phyloP scores from a whole-genome alignment of 2,329 filamentous ascomycete genomes.

The Fusarium sp. region DNA sequence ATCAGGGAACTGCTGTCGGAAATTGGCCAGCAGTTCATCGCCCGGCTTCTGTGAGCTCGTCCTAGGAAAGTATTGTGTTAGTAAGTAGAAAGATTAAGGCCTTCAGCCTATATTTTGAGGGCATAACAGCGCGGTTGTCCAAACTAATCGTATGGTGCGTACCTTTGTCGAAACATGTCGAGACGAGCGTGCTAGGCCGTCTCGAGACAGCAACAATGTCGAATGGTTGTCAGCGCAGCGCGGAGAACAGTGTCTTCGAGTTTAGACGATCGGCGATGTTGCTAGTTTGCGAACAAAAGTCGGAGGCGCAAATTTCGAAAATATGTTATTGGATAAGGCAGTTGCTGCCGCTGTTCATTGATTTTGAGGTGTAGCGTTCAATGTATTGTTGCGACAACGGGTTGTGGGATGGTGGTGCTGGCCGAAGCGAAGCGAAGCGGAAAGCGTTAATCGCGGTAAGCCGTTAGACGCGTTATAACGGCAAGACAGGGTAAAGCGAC shows the following conservation, averaged over 20 bases:
- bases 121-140: not conserved
- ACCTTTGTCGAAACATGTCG: conserved; percentile 47
- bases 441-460: conserved; percentile 36
- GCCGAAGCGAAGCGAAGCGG: conserved; percentile 15
- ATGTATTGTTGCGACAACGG: conserved; percentile 25
- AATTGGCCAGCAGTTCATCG: conserved; percentile 84
- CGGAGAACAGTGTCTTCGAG: conserved; percentile 7
- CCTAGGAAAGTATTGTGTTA: conserved; percentile 52
- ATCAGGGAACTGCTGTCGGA: conserved; percentile 85
- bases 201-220: conserved; percentile 28
- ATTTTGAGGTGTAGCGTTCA: conserved; percentile 14
- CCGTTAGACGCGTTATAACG: conserved; percentile 22
- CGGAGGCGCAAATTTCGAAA: conserved; percentile 11
- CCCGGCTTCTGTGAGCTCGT: conserved; percentile 86
- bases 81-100: not conserved
- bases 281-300: conserved; percentile 11
- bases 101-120: not conserved
- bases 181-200: conserved; percentile 31
- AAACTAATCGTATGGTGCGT: conserved; percentile 3
- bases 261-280: conserved; percentile 2
- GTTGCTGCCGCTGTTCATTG: conserved; percentile 22
- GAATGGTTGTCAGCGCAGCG: conserved; percentile 20
- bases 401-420: conserved; percentile 26
- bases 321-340: not conserved
- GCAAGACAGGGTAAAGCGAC: conserved; percentile 1